Base-by-base conservation (phyloP, 768 basidiomycete genomes). In the Mycena sanguinolenta region DNA sequence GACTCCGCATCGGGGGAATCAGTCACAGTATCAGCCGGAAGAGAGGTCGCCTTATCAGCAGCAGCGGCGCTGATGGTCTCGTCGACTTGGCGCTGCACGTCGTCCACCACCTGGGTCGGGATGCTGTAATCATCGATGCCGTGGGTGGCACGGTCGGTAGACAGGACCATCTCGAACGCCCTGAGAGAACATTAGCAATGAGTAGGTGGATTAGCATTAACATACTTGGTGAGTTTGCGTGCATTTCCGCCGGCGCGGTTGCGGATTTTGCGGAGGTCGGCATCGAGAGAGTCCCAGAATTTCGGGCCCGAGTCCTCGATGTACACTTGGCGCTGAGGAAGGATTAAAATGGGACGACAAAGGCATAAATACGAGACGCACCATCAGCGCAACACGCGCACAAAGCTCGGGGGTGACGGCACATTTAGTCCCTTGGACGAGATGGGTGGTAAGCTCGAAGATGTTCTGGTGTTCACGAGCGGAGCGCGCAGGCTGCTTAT, bases 111-210 rank as follows among this genome's bases (percentile, higher is more conserved):
- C 10, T 53, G 5, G 28, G 10, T 38, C 49, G 61, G 61, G 32
- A 63, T 63, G 61, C 36, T 39, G 61, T 63, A 63, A 23, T 63
- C 36, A 23, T 63, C 32, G 32, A 63, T 27, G 13, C 60, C 60
- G 60, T 62, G 60, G 49, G 49, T 25, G 34, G 14, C 34, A 16
- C 46, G 44, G 62, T 63, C 62, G n/a, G 50, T 53, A 36, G 32
- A 28, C 19, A 63, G 52, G 13, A 34, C 32, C 32, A 34, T 34
- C 6, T 34, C 32, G 32, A 34, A 34, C 32, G 32, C 32, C 32
- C 32, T 34, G 32, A 34, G 32, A 4, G 4, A 4, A 34, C 4
- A 10, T 34, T 10, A 34, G 32, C 32, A 34, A n/a, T n/a, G n/a
- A 34, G 10, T 4, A 52, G n/a, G n/a, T 36, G 13, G n/a, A n/a